These are phyloP conservation scores for Amanita jacksonii DNA, from an alignment of 768 basidiomycete species.

Conservation along the genomic window DNA sequence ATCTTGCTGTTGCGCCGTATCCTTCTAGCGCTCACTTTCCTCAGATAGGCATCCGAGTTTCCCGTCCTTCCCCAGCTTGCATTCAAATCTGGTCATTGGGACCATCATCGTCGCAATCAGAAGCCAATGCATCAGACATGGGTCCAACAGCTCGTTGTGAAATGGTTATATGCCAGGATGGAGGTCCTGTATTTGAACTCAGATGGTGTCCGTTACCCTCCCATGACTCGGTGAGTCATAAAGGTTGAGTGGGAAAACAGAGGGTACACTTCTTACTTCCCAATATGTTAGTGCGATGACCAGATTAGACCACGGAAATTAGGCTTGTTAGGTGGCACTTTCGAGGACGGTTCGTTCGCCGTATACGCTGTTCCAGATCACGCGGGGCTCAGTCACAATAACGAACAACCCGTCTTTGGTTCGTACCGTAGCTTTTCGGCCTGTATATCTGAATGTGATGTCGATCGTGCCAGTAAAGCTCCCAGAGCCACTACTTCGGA, in stretches of 20 bases:
- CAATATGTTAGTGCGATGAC: slow-evolving; percentile 15
- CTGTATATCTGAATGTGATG: neutral
- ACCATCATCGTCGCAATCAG: slow-evolving; percentile 5
- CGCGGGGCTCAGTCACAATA: slow-evolving; percentile 19
- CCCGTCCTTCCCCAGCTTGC: slow-evolving; percentile 49
- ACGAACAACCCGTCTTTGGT: slow-evolving; percentile 40
- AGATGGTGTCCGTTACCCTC: slow-evolving; percentile 93
- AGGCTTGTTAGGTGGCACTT: slow-evolving; percentile 77
- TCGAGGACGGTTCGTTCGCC: slow-evolving; percentile 79
- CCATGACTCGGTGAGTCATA: slow-evolving; percentile 40
- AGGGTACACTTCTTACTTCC: neutral
- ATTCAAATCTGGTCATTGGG: slow-evolving; percentile 81
- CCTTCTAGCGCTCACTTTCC: slow-evolving; percentile 57
- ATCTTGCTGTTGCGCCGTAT: slow-evolving; percentile 75
- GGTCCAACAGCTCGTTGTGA: slow-evolving; percentile 54
- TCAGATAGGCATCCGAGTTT: slow-evolving; percentile 49
- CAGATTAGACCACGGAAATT: slow-evolving; percentile 41
- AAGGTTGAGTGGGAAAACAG: neutral
- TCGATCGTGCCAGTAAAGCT: slow-evolving; percentile 36
- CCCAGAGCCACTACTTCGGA: slow-evolving; percentile 54
- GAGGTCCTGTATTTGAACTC: slow-evolving; percentile 68
- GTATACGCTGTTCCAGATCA: slow-evolving; percentile 80
- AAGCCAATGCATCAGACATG: slow-evolving; percentile 6
- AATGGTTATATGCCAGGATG: slow-evolving; percentile 78
- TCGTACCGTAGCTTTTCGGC: slow-evolving; percentile 12